Evolutionary conservation across 1,284 basidiomycete genomes (phyloP), one percentile per base, ranked within the genome.

Genomic region (Coniophora puteana): DNA sequence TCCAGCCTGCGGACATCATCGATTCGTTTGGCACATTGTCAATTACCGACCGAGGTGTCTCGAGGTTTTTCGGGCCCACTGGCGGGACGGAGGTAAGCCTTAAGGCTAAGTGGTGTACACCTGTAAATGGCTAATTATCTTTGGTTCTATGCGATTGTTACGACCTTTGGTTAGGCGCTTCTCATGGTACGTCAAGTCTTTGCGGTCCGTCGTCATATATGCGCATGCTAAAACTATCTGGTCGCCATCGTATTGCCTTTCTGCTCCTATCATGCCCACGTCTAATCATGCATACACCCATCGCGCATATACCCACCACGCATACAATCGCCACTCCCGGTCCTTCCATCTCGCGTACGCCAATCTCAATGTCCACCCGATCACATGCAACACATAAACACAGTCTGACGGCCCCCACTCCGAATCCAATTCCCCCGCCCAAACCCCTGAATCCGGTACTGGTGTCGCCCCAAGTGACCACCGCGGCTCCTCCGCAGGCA

Each of bases 1-100:
- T n/a, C n/a, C n/a, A n/a, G n/a, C 42, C 44, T 3, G 41, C 42
- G 23, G 53, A 58, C 5, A 52, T 71, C 2, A 61, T 75, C 27
- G 77, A 77, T 46, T 68, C 74, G 1, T 74, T 82, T 52, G 80
- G 81, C 29, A 83, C 78, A 8, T 61, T 83, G 44, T 74, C 76
- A 20, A 78, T 83, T 38, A 70, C 71, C 16, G 76, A 81, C 47
- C 68, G 75, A 47, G 80, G 80, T 1, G 66, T 76, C 32, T 73
- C 78, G 10, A 62, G 75, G 36, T 83, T 82, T 55, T 83, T 82
- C 60, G 80, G 80, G 1, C 75, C 72, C 13, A 78, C 79, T 2
- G 80, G 76, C 17, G 80, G 80, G 21, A 70, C 72, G 35, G 79
- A 82, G 63, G 78, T 80, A 41, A 48, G 71, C 63, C 30, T 43